Percentiles rank a stretch among this genome's conserved stretches.
Evolutionary conservation across 306 rosid species (phyloP).

Genomic region (Fragaria ananassa): DNA sequence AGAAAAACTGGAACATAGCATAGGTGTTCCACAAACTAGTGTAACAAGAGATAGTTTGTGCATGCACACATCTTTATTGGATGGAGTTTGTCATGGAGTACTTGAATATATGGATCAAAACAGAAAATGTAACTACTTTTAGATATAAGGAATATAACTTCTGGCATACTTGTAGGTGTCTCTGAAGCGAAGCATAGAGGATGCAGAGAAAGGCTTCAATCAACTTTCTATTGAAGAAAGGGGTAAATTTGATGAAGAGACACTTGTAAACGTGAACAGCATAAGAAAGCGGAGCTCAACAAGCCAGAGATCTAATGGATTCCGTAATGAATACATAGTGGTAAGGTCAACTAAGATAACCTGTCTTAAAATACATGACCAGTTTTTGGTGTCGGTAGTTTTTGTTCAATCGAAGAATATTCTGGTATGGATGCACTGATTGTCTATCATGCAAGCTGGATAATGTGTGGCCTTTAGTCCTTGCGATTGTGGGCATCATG

Average conservation of each 20-base stretch:
- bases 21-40: too few species aligned
- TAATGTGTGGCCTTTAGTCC: neutral
- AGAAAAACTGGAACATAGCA: too few species aligned
- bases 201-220: conserved; percentile 87
- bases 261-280: conserved; percentile 87
- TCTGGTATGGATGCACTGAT: neutral
- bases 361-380: neutral
- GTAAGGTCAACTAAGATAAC: conserved; percentile 37
- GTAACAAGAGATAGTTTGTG: neutral
- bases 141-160: conserved; percentile 24
- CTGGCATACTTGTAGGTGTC: conserved; percentile 56
- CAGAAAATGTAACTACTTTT: neutral
- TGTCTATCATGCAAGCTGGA: neutral
- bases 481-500: neutral
- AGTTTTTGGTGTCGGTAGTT: neutral
- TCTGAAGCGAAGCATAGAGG: conserved; percentile 74
- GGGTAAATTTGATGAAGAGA: conserved; percentile 98
- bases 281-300: conserved; percentile 64
- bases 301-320: conserved; percentile 73
- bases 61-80: neutral
- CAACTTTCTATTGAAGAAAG: conserved; percentile 96
- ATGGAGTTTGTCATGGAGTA: neutral
- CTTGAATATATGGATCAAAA: neutral
- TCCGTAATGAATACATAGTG: conserved; percentile 97
- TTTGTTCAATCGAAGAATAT: neutral